Percentiles rank a stretch among this genome's conserved stretches.
These are phyloP conservation scores for Onygena corvina DNA, from an alignment of 2,329 filamentous ascomycete genomes.

Conservation along the genomic window DNA sequence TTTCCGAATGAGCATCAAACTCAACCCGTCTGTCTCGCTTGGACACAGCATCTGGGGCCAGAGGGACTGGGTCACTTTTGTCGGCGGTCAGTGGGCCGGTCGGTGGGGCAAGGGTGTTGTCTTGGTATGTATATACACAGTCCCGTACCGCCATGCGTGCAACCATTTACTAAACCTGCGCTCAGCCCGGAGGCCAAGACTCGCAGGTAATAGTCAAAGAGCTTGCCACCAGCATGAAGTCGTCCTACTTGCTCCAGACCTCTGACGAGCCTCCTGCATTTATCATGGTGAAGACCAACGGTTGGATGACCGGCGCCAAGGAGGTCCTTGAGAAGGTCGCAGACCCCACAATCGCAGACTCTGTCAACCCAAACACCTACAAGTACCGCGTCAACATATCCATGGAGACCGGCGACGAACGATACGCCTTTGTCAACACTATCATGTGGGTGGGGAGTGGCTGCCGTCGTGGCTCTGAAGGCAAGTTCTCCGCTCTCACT, in stretches of 20 bases:
- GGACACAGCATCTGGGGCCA: constrained; percentile 39
- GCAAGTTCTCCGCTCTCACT: constrained; percentile 21
- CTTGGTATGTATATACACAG: constrained; percentile 29
- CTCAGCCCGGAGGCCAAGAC: constrained; percentile 40
- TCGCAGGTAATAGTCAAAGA: constrained; percentile 40
- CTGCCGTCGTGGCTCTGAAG: constrained; percentile 36
- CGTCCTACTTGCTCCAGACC: constrained; percentile 40
- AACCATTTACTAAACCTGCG: neutral
- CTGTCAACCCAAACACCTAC: constrained; percentile 38
- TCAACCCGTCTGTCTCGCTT: constrained; percentile 40
- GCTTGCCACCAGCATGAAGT: constrained; percentile 34
- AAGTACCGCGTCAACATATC: constrained; percentile 38
- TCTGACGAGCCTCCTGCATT: constrained; percentile 40
- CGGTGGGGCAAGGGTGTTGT: constrained; percentile 42
- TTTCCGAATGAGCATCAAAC: constrained; percentile 42
- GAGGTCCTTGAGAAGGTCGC: constrained; percentile 39
- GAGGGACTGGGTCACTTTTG: constrained; percentile 41
- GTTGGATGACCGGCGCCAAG: constrained; percentile 39
- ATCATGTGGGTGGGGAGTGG: constrained; percentile 41
- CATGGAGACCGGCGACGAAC: constrained; percentile 40
- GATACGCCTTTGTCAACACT: constrained; percentile 40
- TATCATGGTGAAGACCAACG: constrained; percentile 37
- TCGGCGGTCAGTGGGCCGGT: constrained; percentile 42
- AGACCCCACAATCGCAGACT: constrained; percentile 34
- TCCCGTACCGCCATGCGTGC: neutral